phyloP scores from a whole-genome alignment of 2,329 filamentous ascomycete species.

The Penicillium sp. region DNA sequence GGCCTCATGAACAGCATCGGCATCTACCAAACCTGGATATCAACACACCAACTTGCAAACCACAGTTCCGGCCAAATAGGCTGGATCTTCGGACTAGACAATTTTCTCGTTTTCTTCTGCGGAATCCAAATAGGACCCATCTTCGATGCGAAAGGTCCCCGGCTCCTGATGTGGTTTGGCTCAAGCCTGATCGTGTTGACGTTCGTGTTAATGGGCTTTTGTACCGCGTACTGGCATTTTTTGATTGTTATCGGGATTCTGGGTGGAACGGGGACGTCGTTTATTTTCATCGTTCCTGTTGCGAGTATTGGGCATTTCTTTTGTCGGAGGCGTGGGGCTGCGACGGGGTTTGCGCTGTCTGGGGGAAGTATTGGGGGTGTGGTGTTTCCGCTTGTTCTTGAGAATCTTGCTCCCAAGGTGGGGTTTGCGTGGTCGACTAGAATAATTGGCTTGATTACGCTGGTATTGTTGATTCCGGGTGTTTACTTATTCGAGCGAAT shows the following conservation, averaged over 20 bases:
- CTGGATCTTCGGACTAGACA: constrained; percentile 51
- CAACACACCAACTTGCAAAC: constrained; percentile 44
- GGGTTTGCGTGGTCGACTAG: constrained; percentile 30
- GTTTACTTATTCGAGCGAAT: constrained; percentile 24
- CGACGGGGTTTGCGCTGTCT: constrained; percentile 24
- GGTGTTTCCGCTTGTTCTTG: constrained; percentile 29
- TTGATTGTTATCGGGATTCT: constrained; percentile 25
- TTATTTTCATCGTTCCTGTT: constrained; percentile 30
- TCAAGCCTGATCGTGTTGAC: constrained; percentile 38
- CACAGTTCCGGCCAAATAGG: constrained; percentile 36
- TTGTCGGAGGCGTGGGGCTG: constrained; percentile 21
- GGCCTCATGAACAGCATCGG: constrained; percentile 51
- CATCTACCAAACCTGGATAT: constrained; percentile 49
- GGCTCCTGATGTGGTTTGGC: constrained; percentile 27
- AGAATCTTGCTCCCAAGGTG: constrained; percentile 21
- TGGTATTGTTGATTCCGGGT: constrained; percentile 23
- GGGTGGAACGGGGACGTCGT: constrained; percentile 23
- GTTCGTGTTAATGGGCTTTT: constrained; percentile 36
- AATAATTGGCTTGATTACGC: constrained; percentile 24
- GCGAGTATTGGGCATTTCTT: constrained; percentile 28
- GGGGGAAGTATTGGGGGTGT: constrained; percentile 29
- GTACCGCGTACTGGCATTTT: constrained; percentile 28
- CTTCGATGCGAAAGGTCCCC: constrained; percentile 44
- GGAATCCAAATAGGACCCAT: constrained; percentile 36
- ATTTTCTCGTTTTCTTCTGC: constrained; percentile 47